Evolutionary conservation across 2,329 filamentous ascomycete genomes (phyloP).

Genomic region (Calonectria pseudoturangicola): DNA sequence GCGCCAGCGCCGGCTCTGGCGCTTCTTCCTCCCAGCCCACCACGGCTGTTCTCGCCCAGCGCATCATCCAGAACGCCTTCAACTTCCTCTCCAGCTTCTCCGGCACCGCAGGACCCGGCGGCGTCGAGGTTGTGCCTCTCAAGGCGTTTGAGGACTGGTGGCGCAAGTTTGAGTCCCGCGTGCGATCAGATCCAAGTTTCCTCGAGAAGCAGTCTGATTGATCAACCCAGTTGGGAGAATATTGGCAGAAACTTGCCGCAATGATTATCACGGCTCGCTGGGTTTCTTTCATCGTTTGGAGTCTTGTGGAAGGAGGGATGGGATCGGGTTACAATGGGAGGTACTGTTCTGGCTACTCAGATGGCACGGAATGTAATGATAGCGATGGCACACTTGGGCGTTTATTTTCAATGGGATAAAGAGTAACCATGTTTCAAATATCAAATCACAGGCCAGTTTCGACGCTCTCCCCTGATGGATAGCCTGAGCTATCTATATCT

Average conservation of each 20-base stretch:
- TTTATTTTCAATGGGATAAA: slow-evolving; percentile 29
- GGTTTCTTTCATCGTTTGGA: slow-evolving; percentile 4
- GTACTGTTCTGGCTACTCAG: neutral
- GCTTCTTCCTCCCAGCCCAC: slow-evolving; percentile 65
- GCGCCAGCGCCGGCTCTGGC: slow-evolving; percentile 19
- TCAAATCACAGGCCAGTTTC: neutral
- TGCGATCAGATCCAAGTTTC: slow-evolving; percentile 91
- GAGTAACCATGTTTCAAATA: neutral
- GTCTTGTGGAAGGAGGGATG: neutral
- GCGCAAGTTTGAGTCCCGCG: slow-evolving; percentile 92
- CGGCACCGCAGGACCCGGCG: slow-evolving; percentile 74
- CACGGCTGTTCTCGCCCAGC: slow-evolving; percentile 89
- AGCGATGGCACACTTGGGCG: slow-evolving; percentile 35
- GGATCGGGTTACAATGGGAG: slow-evolving; percentile 6
- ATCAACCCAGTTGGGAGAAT: neutral
- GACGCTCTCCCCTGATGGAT: neutral
- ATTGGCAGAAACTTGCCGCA: neutral
- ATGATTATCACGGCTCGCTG: neutral
- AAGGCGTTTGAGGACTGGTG: slow-evolving; percentile 99
- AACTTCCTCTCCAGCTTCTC: slow-evolving; percentile 96
- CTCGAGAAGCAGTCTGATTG: slow-evolving; percentile 77
- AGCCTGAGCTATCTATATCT: neutral
- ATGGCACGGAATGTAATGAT: slow-evolving; percentile 24
- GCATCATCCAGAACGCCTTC: slow-evolving; percentile 97
- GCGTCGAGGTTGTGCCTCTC: slow-evolving; percentile 91